Percentiles rank a stretch among this genome's conserved stretches.
Conservation (phyloP, 768 basidiomycete species). For the Tylopilus sp. region DNA sequence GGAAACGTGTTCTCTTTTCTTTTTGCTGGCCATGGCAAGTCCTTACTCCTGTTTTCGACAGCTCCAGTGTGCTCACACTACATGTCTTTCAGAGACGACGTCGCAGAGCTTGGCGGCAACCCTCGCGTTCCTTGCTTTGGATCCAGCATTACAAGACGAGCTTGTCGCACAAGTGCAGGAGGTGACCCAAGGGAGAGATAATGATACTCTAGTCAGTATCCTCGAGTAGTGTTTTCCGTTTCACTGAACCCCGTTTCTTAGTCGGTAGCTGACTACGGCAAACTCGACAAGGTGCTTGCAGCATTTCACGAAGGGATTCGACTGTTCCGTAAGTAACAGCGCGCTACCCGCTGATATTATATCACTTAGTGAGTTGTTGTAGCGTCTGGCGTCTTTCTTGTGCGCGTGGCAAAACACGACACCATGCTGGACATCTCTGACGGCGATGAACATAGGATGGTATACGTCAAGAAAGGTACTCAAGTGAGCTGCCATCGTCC, state of each 20-base stretch:
- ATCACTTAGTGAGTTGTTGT: not conserved
- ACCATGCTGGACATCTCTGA: slow-evolving; percentile 20
- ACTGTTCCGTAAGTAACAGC: slow-evolving; percentile 31
- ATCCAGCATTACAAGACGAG: slow-evolving; percentile 31
- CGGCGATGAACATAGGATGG: slow-evolving; percentile 11
- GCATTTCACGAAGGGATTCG: slow-evolving; percentile 32
- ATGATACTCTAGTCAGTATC: slow-evolving; percentile 13
- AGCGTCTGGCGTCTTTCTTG: slow-evolving; percentile 31
- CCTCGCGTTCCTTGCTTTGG: slow-evolving; percentile 28
- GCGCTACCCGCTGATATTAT: not conserved
- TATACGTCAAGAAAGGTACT: slow-evolving; percentile 24
- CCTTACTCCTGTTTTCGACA: not conserved
- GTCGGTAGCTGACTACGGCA: slow-evolving; percentile 24
- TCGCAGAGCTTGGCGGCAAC: slow-evolving; percentile 32
- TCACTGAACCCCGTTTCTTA: not conserved
- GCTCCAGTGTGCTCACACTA: not conserved
- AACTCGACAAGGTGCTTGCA: slow-evolving; percentile 29
- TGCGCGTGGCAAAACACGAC: slow-evolving; percentile 30
- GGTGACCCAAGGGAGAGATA: slow-evolving; percentile 20
- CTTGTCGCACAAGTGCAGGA: slow-evolving; percentile 29
- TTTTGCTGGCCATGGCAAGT: slow-evolving; percentile 57
- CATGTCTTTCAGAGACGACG: slow-evolving; percentile 29
- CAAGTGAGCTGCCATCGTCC: slow-evolving; percentile 5
- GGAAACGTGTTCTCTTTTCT: slow-evolving; percentile 52
- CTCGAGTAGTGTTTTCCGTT: not conserved